These are phyloP conservation scores for Keithomyces neogunnii DNA, from an alignment of 2,329 filamentous ascomycete species.

Conservation along the genomic window DNA sequence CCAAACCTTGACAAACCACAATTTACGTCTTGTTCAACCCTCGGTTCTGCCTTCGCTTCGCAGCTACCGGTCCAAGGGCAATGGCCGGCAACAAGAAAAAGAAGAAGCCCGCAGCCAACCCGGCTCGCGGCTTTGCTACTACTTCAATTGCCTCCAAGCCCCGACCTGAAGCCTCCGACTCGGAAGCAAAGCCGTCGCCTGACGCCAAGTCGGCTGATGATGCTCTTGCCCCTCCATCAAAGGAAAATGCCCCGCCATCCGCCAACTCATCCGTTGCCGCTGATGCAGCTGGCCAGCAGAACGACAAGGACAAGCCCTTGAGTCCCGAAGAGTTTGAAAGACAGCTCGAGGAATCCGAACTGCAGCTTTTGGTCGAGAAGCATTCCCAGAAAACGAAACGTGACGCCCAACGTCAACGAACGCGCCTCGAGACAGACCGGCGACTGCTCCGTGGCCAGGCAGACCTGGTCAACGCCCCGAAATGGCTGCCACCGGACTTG, in stretches of 20 bases:
- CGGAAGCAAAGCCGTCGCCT: slow-evolving; percentile 18
- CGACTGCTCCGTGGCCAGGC: slow-evolving; percentile 74
- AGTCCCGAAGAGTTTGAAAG: slow-evolving; percentile 84
- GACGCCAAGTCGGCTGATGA: slow-evolving; percentile 17
- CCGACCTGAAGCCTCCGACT: slow-evolving; percentile 49
- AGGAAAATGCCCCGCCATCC: slow-evolving; percentile 19
- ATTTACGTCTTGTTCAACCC: background rate
- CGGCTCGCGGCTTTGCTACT: slow-evolving; percentile 86
- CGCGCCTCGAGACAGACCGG: slow-evolving; percentile 75
- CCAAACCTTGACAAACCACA: background rate
- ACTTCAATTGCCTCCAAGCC: slow-evolving; percentile 83
- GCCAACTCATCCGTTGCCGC: slow-evolving; percentile 6
- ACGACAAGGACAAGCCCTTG: slow-evolving; percentile 38
- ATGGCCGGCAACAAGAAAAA: slow-evolving; percentile 79
- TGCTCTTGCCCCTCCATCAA: slow-evolving; percentile 9
- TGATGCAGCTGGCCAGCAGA: slow-evolving; percentile 5
- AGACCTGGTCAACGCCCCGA: slow-evolving; percentile 59
- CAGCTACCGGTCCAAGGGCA: slow-evolving; percentile 7
- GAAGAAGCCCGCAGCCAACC: slow-evolving; percentile 81
- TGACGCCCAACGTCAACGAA: slow-evolving; percentile 68
- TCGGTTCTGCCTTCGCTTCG: background rate
- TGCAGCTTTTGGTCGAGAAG: slow-evolving; percentile 83
- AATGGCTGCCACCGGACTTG: slow-evolving; percentile 75
- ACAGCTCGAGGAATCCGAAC: slow-evolving; percentile 81
- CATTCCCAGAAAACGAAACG: slow-evolving; percentile 69